A percentile compares a stretch with the other conserved stretches of the same genome.
phyloP scores from a whole-genome alignment of 768 basidiomycete species.

The Psilocybe subaeruginosa region DNA sequence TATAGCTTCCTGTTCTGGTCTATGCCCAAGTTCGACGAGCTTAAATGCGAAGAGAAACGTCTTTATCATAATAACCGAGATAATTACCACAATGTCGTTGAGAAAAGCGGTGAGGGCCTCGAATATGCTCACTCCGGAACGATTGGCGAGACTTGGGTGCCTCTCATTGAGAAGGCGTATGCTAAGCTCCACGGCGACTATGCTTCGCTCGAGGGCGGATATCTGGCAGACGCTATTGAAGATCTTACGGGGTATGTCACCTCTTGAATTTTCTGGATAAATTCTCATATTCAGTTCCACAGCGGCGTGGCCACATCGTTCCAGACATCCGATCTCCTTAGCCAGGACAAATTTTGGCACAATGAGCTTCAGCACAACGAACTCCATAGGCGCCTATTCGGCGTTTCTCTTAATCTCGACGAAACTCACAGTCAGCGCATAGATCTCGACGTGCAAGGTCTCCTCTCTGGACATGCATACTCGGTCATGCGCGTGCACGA shows the following conservation, averaged over 20 bases:
- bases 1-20: conserved; percentile 48
- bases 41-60: conserved; percentile 40
- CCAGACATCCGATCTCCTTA: conserved; percentile 39
- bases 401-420: conserved; percentile 37
- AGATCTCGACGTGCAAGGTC: conserved; percentile 25
- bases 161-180: conserved; percentile 7
- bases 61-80: conserved; percentile 56
- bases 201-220: conserved; percentile 17
- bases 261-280: background rate
- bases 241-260: conserved; percentile 13
- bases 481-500: conserved; percentile 43
- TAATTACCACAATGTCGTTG: conserved; percentile 43
- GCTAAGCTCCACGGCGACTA: conserved; percentile 22
- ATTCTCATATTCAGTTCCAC: background rate
- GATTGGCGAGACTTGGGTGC: conserved; percentile 22
- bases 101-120: conserved; percentile 36
- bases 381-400: conserved; percentile 43
- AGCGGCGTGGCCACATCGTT: conserved; percentile 41
- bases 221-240: conserved; percentile 46
- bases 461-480: conserved; percentile 42
- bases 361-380: conserved; percentile 49
- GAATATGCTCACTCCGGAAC: conserved; percentile 33
- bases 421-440: conserved; percentile 20
- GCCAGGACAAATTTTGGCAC: conserved; percentile 47
- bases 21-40: conserved; percentile 55